Conservation (phyloP, 106 monocot species). For the Dioscorea alata region DNA sequence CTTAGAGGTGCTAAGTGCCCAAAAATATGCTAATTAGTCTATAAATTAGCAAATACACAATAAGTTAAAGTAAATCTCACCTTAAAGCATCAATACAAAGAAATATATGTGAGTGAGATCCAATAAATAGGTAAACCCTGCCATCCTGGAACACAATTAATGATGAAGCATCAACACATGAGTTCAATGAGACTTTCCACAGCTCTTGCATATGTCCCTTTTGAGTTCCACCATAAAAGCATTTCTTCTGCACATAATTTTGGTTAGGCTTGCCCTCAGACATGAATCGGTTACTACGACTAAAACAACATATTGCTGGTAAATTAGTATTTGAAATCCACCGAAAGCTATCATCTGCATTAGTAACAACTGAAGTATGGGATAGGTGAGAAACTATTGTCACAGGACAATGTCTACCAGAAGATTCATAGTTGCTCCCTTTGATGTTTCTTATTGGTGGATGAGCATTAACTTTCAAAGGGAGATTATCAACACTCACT, state of each 20-base stretch:
- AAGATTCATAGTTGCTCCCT: constrained; percentile 1
- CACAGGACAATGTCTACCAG: background rate
- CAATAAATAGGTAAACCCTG: constrained; percentile 53
- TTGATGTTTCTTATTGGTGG: background rate
- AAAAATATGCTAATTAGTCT: no score
- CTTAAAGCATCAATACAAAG: constrained; percentile 62
- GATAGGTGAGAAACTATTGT: background rate
- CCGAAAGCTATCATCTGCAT: background rate
- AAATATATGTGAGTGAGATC: constrained; percentile 83
- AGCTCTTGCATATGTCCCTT: constrained; percentile 35
- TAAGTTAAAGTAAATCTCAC: constrained; percentile 13
- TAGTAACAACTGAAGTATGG: constrained; percentile 8
- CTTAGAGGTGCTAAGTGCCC: no score
- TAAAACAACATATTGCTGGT: constrained; percentile 31
- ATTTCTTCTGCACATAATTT: constrained; percentile 5
- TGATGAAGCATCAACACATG: constrained; percentile 96
- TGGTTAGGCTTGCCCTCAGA: constrained; percentile 6
- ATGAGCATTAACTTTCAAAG: constrained; percentile 1
- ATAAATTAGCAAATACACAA: no score
- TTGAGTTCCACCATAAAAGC: constrained; percentile 21
- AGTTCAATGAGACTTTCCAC: constrained; percentile 74
- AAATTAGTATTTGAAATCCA: constrained; percentile 28
- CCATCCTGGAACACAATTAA: constrained; percentile 61
- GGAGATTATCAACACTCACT: constrained; percentile 4
- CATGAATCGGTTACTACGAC: constrained; percentile 51